Evolutionary conservation across 768 basidiomycete species (phyloP), one percentile per base, ranked within the genome.

Genomic region (Neoboletus brunneissimus): DNA sequence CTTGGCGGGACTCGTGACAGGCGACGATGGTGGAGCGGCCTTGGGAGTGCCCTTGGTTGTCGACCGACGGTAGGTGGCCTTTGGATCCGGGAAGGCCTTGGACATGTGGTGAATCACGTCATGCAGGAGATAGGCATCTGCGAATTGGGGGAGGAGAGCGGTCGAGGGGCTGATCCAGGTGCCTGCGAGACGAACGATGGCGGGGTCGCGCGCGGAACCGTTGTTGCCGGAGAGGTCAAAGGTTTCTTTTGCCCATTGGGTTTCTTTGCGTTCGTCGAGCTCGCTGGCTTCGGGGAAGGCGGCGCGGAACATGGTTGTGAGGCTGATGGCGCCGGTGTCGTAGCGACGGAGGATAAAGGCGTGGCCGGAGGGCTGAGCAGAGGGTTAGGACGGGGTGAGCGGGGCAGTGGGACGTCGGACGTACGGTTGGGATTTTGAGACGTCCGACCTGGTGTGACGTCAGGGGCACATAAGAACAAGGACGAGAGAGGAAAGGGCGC

Each of bases 251-350:
- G 94, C 87, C 91, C 91, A 96, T 41, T 83, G 79, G 41, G 89
- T 78, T 71, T 97, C 94, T 13, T 73, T 75, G 70, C 83, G 87
- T 72, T 98, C 94, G 18, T 88, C 85, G 47, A 79, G 75, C 2
- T 94, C 91, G 42, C 77, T 75, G 4, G 93, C 89, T 38, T 79
- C 82, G 11, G 94, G 94, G 72, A 93, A 98, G 0, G 93, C 93
- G 9, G 94, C 94, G 56, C 94, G 90, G 76, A 91, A 96, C 94
- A 98, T 96, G 54, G 94, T 96, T 11, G 94, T 96, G 11, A 94
- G 82, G 60, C 88, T 90, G 73, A 98, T 83, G 20, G 93, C 93
- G 56, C 90, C 87, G 4, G 94, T 96, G 73, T 98, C 95, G 64
- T 90, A 94, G 53, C 95, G 86, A 44, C 94, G 85, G 35, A 98